Percentiles rank a stretch among this genome's conserved stretches.
phyloP scores from a whole-genome alignment of 108 stramenopile genomes.

The Fistulifera pelliculosa region DNA sequence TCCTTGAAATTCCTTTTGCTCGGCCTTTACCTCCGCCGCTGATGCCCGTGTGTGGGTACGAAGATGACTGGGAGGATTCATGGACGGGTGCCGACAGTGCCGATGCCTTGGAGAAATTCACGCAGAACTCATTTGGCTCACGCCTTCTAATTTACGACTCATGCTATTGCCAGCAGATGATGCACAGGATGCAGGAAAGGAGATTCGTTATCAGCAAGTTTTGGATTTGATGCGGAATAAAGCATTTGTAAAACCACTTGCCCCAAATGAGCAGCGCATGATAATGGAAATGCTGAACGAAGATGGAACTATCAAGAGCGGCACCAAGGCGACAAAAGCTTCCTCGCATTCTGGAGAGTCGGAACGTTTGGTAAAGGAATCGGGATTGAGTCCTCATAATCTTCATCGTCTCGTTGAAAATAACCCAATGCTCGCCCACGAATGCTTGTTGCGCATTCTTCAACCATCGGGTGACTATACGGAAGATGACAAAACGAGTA shows the following conservation, averaged over 20 bases:
- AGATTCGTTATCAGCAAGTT: constrained; percentile 35
- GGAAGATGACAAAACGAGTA: constrained; percentile 65
- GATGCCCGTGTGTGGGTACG: constrained; percentile 23
- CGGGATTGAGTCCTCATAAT: constrained; percentile 85
- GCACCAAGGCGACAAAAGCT: too few relatives aligned
- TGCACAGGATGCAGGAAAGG: constrained; percentile 11
- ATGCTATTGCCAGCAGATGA: constrained; percentile 40
- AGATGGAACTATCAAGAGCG: constrained; percentile 5
- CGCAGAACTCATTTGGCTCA: constrained; percentile 70
- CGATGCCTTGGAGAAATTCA: constrained; percentile 64
- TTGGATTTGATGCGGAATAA: constrained; percentile 41
- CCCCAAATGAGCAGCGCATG: constrained; percentile 51
- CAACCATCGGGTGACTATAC: not conserved
- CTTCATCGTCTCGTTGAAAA: constrained; percentile 91
- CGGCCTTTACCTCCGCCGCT: constrained; percentile 42
- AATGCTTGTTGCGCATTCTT: constrained; percentile 82
- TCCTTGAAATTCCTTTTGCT: constrained; percentile 31
- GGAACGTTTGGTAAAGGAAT: constrained; percentile 44
- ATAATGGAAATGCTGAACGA: constrained; percentile 44
- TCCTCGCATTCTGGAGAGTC: constrained; percentile 11
- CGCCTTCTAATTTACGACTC: constrained; percentile 54
- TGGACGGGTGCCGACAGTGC: too few relatives aligned
- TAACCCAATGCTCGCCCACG: constrained; percentile 89
- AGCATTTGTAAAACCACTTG: constrained; percentile 51
- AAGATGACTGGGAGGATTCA: too few relatives aligned